phyloP scores from a whole-genome alignment of 2,329 filamentous ascomycete species.

The Spiromastix sp. region DNA sequence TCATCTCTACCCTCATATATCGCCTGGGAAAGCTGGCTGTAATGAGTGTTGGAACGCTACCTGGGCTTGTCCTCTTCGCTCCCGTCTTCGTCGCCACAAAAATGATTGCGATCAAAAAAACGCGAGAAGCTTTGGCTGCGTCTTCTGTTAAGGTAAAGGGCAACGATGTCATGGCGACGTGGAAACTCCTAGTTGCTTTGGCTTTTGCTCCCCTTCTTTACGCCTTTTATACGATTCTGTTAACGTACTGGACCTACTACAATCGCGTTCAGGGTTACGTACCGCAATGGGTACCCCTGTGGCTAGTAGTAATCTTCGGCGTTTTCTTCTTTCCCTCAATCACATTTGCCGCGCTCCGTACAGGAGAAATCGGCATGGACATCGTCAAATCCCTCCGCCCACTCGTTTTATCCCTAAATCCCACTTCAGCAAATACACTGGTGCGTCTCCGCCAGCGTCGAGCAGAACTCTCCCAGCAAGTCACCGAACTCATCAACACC shows the following conservation, averaged over 20 bases:
- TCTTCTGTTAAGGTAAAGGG: slow-evolving; percentile 84
- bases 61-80: slow-evolving; percentile 76
- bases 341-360: slow-evolving; percentile 85
- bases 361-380: slow-evolving; percentile 98
- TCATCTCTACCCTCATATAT: slow-evolving; percentile 68
- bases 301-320: slow-evolving; percentile 62
- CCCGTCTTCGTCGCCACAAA: slow-evolving; percentile 81
- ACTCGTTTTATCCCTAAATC: slow-evolving; percentile 73
- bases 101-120: slow-evolving; percentile 70
- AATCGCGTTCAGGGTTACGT: slow-evolving; percentile 77
- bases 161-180: slow-evolving; percentile 82
- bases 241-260: slow-evolving; percentile 67
- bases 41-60: slow-evolving; percentile 70
- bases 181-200: slow-evolving; percentile 84
- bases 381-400: slow-evolving; percentile 91
- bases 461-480: slow-evolving; percentile 64
- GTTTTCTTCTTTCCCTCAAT: slow-evolving; percentile 75
- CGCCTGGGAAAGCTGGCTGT: slow-evolving; percentile 66
- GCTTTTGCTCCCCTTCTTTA: slow-evolving; percentile 75
- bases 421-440: slow-evolving; percentile 73
- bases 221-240: slow-evolving; percentile 63
- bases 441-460: slow-evolving; percentile 64
- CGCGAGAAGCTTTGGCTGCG: slow-evolving; percentile 70
- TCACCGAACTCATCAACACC: slow-evolving; percentile 88
- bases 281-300: slow-evolving; percentile 70